Evolutionary conservation across 2,329 filamentous ascomycete genomes (phyloP).

Genomic region (Fusarium sacchari): DNA sequence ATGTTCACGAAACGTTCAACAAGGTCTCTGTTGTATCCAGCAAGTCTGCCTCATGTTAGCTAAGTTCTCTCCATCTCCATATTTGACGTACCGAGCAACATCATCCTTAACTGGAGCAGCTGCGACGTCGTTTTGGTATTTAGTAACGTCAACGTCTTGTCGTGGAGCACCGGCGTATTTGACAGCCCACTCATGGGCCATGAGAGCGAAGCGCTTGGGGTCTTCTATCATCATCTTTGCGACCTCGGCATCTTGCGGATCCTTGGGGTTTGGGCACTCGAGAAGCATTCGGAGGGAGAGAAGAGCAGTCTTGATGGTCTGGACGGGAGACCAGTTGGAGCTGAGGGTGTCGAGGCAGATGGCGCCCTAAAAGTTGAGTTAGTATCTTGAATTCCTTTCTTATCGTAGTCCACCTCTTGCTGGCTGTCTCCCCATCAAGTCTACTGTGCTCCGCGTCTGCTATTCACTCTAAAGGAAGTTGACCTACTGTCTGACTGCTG

Average conservation of each 20-base stretch:
- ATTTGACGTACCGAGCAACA: constrained; percentile 44
- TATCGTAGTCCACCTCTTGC: not conserved
- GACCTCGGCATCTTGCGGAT: constrained; percentile 96
- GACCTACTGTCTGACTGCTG: constrained; percentile 86
- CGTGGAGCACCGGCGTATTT: constrained; percentile 80
- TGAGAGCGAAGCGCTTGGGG: constrained; percentile 80
- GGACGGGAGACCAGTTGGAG: constrained; percentile 91
- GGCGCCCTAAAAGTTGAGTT: constrained; percentile 72
- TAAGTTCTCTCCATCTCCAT: not conserved
- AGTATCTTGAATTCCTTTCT: constrained; percentile 2
- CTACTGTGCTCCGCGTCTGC: not conserved
- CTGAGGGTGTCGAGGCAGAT: constrained; percentile 96
- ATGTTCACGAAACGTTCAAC: constrained; percentile 87
- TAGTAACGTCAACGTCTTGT: constrained; percentile 50
- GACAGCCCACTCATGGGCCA: constrained; percentile 91
- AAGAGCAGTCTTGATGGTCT: constrained; percentile 95
- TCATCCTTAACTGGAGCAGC: constrained; percentile 42
- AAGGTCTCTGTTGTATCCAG: constrained; percentile 86
- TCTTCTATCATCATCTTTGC: constrained; percentile 87
- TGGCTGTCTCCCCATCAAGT: not conserved
- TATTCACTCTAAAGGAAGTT: no score
- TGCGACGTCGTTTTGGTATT: constrained; percentile 62
- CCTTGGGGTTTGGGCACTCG: constrained; percentile 92
- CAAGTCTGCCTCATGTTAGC: constrained; percentile 67
- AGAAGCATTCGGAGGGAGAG: constrained; percentile 94